Percentiles rank a stretch among this genome's conserved stretches.
These are phyloP conservation scores for Sisymbrium irio DNA, from an alignment of 345 rosid genomes.

Conservation along the genomic window DNA sequence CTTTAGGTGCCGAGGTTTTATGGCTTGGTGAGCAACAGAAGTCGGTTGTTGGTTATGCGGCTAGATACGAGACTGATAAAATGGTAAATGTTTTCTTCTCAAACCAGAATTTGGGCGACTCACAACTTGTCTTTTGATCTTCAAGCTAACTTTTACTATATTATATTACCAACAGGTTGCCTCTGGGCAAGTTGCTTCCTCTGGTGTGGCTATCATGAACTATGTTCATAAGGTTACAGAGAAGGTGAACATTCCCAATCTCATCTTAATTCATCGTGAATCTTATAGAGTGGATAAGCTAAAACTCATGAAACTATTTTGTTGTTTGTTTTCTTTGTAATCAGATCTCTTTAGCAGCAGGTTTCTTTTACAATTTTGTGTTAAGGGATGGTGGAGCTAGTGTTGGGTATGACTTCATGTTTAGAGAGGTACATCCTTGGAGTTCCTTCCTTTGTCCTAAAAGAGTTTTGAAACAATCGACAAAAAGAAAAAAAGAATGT, in stretches of 20 bases:
- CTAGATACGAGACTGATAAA: conserved; percentile 79
- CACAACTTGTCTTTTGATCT: background rate
- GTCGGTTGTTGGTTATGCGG: conserved; percentile 86
- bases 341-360: conserved; percentile 80
- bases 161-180: conserved; percentile 46
- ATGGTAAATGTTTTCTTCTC: conserved; percentile 48
- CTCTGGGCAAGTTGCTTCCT: conserved; percentile 81
- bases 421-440: conserved; percentile 61
- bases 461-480: background rate
- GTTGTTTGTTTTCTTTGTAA: background rate
- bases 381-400: conserved; percentile 75
- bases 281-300: background rate
- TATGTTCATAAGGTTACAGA: conserved; percentile 90
- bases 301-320: background rate
- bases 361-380: conserved; percentile 71
- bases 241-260: conserved; percentile 47
- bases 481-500: background rate
- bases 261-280: background rate
- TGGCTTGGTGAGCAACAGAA: conserved; percentile 77
- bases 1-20: conserved; percentile 87
- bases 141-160: background rate
- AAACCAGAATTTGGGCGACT: background rate
- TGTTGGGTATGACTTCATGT: conserved; percentile 82
- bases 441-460: background rate
- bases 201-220: conserved; percentile 75